Evolutionary conservation across 1,284 basidiomycete genomes (phyloP), one percentile per base, ranked within the genome.

Genomic region (Wolfiporia cocos): DNA sequence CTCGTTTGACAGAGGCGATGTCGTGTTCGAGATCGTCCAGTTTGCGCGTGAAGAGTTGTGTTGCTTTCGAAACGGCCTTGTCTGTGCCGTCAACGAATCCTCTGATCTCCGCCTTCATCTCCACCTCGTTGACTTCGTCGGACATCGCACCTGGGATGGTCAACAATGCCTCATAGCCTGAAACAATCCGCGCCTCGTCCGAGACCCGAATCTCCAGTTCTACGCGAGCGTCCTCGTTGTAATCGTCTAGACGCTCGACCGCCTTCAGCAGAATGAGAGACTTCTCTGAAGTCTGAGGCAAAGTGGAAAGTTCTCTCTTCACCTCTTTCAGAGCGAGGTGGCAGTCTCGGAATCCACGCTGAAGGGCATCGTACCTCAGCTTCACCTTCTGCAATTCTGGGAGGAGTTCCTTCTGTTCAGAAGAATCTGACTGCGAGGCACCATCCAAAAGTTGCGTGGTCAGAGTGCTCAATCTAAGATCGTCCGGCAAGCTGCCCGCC

Each of bases 131-230:
- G 22, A 56, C 50, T 39, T 56, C 49, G 15, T 55, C 55, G 17
- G 47, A 50, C 18, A 81, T 54, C 0, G 75, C 73, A 11, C 73
- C 71, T 29, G 75, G 70, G 28, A 90, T 69, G 15, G 71, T 69
- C 7, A 91, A 64, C 12, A 91, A 62, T 1, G 86, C 81, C 53
- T 85, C 80, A 49, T 83, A 90, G 1, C 89, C 88, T 6, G 73
- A 72, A 9, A 70, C 69, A 1, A 85, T 69, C 7, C 92, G 71
- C 26, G 76, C 76, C 51, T 90, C 88, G 59, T 93, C 90, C 1
- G 86, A 77, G 12, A 85, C 66, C 17, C 80, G 79, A 38, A 93
- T 92, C 64, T 93, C 90, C 15, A 92, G 67, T 56, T 92, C 90
- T 2, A 93, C 90, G 1, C 87, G 76, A 0, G 81, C 82, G 52